phyloP scores from a whole-genome alignment of 345 rosid species.

The Acer negundo region DNA sequence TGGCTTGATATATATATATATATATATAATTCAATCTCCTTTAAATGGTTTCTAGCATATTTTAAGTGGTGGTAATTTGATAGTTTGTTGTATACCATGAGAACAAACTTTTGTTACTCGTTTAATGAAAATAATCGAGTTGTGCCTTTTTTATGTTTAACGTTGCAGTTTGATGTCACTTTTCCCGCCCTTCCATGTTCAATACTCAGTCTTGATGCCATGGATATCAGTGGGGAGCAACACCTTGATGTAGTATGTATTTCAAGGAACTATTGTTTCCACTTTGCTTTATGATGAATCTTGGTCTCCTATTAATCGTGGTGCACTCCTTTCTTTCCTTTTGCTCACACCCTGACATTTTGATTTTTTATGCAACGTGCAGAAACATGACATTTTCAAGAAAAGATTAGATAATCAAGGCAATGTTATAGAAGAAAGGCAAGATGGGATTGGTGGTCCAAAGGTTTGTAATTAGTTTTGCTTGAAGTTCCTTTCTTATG shows the following conservation, averaged over 20 bases:
- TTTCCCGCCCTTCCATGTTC: slow-evolving; percentile 96
- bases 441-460: slow-evolving; percentile 87
- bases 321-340: too few species aligned
- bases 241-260: slow-evolving; percentile 92
- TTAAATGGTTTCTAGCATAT: neutral
- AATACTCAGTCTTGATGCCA: slow-evolving; percentile 90
- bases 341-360: neutral
- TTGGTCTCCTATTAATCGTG: neutral
- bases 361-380: slow-evolving; percentile 27
- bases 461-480: slow-evolving; percentile 55
- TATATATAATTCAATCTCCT: too few species aligned
- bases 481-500: slow-evolving; percentile 2
- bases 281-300: neutral
- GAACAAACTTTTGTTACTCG: neutral
- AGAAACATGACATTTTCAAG: slow-evolving; percentile 93
- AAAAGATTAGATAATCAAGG: slow-evolving; percentile 78
- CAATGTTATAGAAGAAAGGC: slow-evolving; percentile 73
- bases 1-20: neutral
- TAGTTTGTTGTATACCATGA: neutral
- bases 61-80: neutral
- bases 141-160: slow-evolving; percentile 9
- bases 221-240: slow-evolving; percentile 96
- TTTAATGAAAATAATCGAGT: slow-evolving; percentile 9
- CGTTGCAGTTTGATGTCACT: slow-evolving; percentile 81
- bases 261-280: slow-evolving; percentile 3